Evolutionary conservation across 805 yeast genomes (phyloP), one percentile per base, ranked within the genome.

Genomic region (Starmerella bombi): DNA sequence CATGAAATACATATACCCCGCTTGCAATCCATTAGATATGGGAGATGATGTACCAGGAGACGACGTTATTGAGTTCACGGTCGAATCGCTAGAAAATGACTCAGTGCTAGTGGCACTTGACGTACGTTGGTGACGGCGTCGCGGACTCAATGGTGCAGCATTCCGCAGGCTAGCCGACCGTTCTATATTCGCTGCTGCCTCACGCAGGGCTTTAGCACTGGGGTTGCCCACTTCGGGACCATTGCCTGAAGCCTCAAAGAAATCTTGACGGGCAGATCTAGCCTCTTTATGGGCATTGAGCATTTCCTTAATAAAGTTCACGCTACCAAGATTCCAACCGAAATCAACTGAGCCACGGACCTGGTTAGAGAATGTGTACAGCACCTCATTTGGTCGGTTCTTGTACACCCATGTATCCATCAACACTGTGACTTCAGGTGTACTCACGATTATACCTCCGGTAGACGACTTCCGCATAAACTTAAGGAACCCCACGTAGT

Each of bases 291-390:
- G 95, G 2, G 85, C 72, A 12, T 84, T 71, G 77, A 86, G 80
- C 94, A 91, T 85, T 53, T 84, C 94, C 27, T 93, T 67, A 25
- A 91, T 83, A 48, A 84, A 84, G 53, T 80, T 82, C 16, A 91
- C 77, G 0, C 94, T 78, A 0, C 97, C 96, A 22, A 91, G 62
- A 56, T 91, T 91, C 98, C 98, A 91, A 36, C 83, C 71, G 1
- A 91, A 76, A 44, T 84, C 93, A 30, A 91, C 91, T 14, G 83
- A 75, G 21, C 94, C 96, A 7, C 83, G 93, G 63, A 91, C 84
- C 2, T 75, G 65, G 37, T 91, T 75, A 34, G 67, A 68, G 58
- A 72, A 91, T 1, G 69, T 63, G 53, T 77, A 84, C 50, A 80
- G 78, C 32, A 91, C 71, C 15, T 71, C 66, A 9, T 67, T 60